Evolutionary conservation across 176 grass and related monocot species (phyloP).

Genomic region (Triticum urartu): DNA sequence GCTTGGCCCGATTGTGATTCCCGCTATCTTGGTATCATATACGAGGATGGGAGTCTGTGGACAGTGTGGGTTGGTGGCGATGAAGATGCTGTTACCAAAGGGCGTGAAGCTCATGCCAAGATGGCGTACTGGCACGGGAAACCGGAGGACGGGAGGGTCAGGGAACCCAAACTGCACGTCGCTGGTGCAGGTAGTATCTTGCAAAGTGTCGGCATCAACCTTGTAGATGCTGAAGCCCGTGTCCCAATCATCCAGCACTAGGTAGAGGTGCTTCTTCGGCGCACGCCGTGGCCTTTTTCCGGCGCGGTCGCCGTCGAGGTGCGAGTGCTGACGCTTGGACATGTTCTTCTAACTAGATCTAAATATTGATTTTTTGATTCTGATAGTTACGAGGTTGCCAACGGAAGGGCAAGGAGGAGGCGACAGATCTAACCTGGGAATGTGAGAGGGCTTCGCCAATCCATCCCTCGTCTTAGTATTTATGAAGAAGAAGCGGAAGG

Average conservation of each 20-base stretch:
- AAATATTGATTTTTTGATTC: too few relatives aligned
- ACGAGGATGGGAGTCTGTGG: background rate
- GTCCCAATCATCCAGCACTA: slow-evolving; percentile 19
- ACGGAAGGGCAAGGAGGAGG: too few relatives aligned
- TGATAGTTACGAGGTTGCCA: too few relatives aligned
- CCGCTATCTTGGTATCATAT: background rate
- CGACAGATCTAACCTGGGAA: too few relatives aligned
- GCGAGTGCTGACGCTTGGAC: background rate
- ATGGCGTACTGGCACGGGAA: background rate
- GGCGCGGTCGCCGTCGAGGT: background rate
- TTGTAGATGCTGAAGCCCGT: slow-evolving; percentile 6
- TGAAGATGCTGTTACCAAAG: background rate
- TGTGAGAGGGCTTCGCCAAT: too few relatives aligned
- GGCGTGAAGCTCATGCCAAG: background rate
- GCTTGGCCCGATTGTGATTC: background rate
- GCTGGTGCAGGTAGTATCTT: background rate
- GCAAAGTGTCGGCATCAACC: background rate
- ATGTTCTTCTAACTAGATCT: background rate
- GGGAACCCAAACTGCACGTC: background rate
- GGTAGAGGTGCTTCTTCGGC: slow-evolving; percentile 16
- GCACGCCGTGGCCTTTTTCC: background rate
- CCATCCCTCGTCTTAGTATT: too few relatives aligned
- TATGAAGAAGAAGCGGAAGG: too few relatives aligned
- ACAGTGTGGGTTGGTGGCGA: background rate
- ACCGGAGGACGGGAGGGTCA: background rate